Evolutionary conservation across 495 filamentous ascomycete species (phyloP).

Genomic region (Neurospora sp.): DNA sequence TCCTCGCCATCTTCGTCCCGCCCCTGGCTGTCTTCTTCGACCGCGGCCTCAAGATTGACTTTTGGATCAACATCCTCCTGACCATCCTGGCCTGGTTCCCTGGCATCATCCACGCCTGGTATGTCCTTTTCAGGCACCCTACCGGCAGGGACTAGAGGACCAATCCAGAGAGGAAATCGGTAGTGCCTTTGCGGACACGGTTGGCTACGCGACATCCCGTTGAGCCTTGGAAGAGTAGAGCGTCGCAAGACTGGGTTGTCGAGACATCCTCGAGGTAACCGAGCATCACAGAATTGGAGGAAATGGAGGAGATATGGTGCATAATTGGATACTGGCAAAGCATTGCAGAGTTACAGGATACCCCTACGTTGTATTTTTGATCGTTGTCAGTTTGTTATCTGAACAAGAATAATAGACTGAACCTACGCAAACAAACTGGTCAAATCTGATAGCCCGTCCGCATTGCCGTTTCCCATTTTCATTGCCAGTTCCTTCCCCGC

Average conservation of each 20-base stretch:
- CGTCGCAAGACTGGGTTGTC: background rate
- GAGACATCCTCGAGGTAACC: background rate
- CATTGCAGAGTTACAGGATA: background rate
- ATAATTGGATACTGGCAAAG: background rate
- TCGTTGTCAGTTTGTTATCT: background rate
- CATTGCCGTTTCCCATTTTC: conserved; percentile 9
- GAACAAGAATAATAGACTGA: background rate
- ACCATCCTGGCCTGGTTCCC: conserved; percentile 76
- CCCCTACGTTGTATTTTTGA: background rate
- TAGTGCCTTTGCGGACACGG: background rate
- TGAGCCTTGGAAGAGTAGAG: background rate
- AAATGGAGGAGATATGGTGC: background rate
- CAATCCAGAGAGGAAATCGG: conserved; percentile 11
- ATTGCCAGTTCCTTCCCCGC: conserved; percentile 26
- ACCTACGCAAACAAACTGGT: background rate
- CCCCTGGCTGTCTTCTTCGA: conserved; percentile 89
- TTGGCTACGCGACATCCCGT: background rate
- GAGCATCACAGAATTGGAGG: background rate
- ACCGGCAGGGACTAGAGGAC: background rate
- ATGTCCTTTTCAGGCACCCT: background rate
- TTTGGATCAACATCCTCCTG: conserved; percentile 80
- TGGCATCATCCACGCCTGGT: conserved; percentile 66
- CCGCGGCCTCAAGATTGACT: conserved; percentile 70
- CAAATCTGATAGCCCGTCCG: background rate
- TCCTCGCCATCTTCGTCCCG: conserved; percentile 70